Evolutionary conservation across 805 yeast genomes (phyloP), one percentile per base, ranked within the genome.

Genomic region (Kazachstania psychrophila): DNA sequence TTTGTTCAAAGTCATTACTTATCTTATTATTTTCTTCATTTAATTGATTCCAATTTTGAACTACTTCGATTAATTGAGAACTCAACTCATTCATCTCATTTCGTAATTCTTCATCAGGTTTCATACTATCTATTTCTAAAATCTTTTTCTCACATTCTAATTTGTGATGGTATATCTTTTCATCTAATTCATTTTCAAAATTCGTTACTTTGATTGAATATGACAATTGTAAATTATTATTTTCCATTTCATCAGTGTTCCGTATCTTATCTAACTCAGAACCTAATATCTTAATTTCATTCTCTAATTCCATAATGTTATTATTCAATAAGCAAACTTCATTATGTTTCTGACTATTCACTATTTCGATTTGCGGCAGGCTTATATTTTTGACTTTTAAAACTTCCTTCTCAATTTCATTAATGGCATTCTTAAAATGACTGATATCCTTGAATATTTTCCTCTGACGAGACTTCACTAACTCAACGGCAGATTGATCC

Each of bases 391-490:
- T 40, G n/a, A 53, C 33, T 13, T 38, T 40, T 6, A 36, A 34
- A 6, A 51, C 41, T 32, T 56, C 54, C 25, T 49, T 43, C 14
- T 54, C 55, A 23, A 54, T 47, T 29, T 52, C 56, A 3, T 38
- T 37, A n/a, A 57, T 54, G 3, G 53, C 52, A 18, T 47, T 51
- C 22, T 51, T 47, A 14, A 51, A 45, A 30, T 44, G 49, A 23
- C 47, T 42, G 5, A 58, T 54, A 40, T 57, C 61, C 28, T 48
- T 46, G 25, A 56, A 39, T 5, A 55, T 41, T 38, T 55, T 56
- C 17, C 61, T 44, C 41, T 57, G 59, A 14, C 58, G 46, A 28
- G 46, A 47, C 36, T 58, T 58, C 8, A 58, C 58, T 26, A 51
- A 49, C 36, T 56, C 60, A 3, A 60, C 49, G 2, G 55, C 51